These are phyloP conservation scores for Arabidopsis lyrata DNA, from an alignment of 441 rosid species.

Conservation along the genomic window DNA sequence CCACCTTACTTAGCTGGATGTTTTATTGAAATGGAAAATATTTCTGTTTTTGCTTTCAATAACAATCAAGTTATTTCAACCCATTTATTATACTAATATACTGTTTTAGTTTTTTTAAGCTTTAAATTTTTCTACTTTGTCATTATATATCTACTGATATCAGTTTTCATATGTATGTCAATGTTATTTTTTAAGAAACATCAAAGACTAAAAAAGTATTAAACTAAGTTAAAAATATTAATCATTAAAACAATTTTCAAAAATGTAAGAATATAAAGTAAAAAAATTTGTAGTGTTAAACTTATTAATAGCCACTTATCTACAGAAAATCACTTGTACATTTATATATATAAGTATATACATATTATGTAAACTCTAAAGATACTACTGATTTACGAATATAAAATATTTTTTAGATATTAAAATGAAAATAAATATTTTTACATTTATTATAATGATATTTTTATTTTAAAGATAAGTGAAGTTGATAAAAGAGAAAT, in stretches of 20 bases:
- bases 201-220: background rate
- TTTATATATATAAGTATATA: too few species aligned
- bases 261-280: too few species aligned
- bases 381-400: background rate
- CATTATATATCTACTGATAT: background rate
- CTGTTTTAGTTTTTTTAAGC: background rate
- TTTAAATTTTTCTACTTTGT: background rate
- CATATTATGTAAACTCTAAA: background rate
- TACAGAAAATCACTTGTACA: background rate
- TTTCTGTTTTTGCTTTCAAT: conserved; percentile 15
- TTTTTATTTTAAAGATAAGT: background rate
- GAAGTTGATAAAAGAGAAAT: background rate
- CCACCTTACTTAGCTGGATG: conserved; percentile 29
- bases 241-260: background rate
- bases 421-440: background rate
- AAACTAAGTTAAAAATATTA: background rate
- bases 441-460: background rate
- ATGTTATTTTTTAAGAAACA: background rate
- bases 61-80: conserved; percentile 14
- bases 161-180: background rate
- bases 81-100: conserved; percentile 12
- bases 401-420: background rate
- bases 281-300: too few species aligned
- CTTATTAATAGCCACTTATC: background rate
- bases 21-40: conserved; percentile 25